phyloP scores from a whole-genome alignment of 345 rosid genomes.

The Eucalyptus viminalis region DNA sequence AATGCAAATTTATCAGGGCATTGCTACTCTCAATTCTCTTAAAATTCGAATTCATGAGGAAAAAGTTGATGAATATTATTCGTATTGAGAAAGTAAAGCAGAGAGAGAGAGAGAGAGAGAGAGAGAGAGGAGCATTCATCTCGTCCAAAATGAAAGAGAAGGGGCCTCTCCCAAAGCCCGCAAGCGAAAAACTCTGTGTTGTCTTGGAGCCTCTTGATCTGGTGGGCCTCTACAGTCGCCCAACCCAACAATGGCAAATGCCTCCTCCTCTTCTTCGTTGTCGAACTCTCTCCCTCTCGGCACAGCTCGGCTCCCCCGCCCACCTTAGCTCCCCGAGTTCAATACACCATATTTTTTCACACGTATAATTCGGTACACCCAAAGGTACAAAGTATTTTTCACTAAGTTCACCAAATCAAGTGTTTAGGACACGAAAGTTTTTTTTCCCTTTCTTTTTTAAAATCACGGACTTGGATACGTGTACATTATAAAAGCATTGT shows the following conservation, averaged over 20 bases:
- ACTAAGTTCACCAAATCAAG: accelerated
- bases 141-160: background rate
- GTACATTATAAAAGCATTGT: background rate
- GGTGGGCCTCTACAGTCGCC: background rate
- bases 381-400: accelerated
- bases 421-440: background rate
- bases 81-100: background rate
- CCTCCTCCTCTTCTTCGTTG: background rate
- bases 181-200: background rate
- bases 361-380: background rate
- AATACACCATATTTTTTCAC: background rate
- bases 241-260: background rate
- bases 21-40: accelerated
- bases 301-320: background rate
- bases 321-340: background rate
- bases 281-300: background rate
- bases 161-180: background rate
- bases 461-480: background rate
- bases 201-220: background rate
- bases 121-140: background rate
- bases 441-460: no score
- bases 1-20: background rate
- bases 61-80: background rate
- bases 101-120: no score
- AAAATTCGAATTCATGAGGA: accelerated